A percentile compares a stretch with the other conserved stretches of the same genome.
phyloP scores from a whole-genome alignment of 148 eudicot species.

The Selenicereus undatus region DNA sequence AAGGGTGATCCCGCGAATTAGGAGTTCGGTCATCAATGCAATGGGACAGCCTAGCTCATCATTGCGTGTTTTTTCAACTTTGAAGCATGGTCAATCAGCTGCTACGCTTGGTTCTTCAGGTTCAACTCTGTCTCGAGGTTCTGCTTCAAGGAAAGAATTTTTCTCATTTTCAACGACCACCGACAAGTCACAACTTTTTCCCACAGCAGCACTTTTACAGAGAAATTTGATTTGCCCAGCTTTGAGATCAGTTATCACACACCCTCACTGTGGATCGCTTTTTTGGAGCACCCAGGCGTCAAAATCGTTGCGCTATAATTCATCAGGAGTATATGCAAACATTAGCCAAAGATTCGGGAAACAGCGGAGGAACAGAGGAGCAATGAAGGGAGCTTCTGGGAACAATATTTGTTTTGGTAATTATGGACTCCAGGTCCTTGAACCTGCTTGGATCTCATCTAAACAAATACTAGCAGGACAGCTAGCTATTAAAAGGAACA shows the following conservation, averaged over 20 bases:
- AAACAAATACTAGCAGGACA: constrained; percentile 30
- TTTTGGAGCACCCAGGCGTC: constrained; percentile 25
- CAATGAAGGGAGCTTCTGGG: constrained; percentile 23
- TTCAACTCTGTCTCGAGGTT: constrained; percentile 12
- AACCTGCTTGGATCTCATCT: constrained; percentile 31
- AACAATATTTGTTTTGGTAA: constrained; percentile 31
- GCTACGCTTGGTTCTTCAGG: constrained; percentile 23
- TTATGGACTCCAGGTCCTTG: constrained; percentile 29
- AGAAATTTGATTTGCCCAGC: background rate
- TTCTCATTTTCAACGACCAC: constrained; percentile 11
- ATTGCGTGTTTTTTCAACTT: constrained; percentile 26
- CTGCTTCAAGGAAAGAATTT: constrained; percentile 25
- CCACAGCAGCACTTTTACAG: background rate
- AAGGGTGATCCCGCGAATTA: constrained; percentile 46
- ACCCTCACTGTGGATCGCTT: constrained; percentile 24
- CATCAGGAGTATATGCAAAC: constrained; percentile 36
- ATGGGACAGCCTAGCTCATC: constrained; percentile 26
- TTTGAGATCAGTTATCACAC: constrained; percentile 27
- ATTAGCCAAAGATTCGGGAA: constrained; percentile 24
- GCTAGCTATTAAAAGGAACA: constrained; percentile 33
- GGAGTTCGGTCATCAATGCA: constrained; percentile 33
- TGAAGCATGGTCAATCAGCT: constrained; percentile 30
- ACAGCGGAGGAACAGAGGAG: constrained; percentile 33
- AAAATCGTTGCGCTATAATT: constrained; percentile 32
- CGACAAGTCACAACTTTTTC: constrained; percentile 6